These are phyloP conservation scores for Pezicula neosporulosa DNA, from an alignment of 2,329 filamentous ascomycete species.

Conservation along the genomic window DNA sequence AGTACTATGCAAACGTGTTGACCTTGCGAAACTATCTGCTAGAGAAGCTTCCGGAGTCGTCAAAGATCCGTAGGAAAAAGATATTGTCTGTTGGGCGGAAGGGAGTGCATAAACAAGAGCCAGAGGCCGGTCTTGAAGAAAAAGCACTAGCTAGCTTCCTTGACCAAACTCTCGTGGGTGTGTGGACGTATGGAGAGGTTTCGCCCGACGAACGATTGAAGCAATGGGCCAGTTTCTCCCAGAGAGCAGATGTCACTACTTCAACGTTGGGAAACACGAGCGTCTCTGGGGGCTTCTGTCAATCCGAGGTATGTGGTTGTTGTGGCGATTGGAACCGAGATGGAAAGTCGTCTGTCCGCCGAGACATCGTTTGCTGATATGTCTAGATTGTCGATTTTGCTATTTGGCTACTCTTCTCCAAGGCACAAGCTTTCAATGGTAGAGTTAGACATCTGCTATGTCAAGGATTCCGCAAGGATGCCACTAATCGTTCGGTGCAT, in stretches of 20 bases:
- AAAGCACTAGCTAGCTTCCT: conserved; percentile 16
- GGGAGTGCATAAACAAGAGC: conserved; percentile 6
- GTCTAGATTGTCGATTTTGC: conserved; percentile 70
- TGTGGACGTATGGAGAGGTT: conserved; percentile 12
- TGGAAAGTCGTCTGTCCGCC: not conserved
- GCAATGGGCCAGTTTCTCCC: conserved; percentile 59
- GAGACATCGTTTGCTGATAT: conserved; percentile 8
- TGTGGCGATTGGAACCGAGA: not conserved
- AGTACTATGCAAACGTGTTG: conserved; percentile 63
- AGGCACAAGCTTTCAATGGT: conserved; percentile 39
- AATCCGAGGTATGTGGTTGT: conserved; percentile 56
- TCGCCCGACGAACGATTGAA: conserved; percentile 41
- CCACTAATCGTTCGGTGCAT: conserved; percentile 13
- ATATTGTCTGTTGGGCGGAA: conserved; percentile 37
- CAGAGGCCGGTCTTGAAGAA: conserved; percentile 7
- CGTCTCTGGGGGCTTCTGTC: conserved; percentile 45
- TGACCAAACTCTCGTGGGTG: conserved; percentile 27
- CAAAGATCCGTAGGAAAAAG: conserved; percentile 58
- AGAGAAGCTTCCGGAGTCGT: conserved; percentile 60
- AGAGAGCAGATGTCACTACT: conserved; percentile 57
- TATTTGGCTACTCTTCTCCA: conserved; percentile 73
- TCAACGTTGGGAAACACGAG: conserved; percentile 45
- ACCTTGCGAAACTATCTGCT: conserved; percentile 71
- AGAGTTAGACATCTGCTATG: conserved; percentile 75
- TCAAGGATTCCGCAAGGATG: conserved; percentile 68